Evolutionary conservation across 2,329 filamentous ascomycete genomes (phyloP).

Genomic region (Fusarium virguliforme): DNA sequence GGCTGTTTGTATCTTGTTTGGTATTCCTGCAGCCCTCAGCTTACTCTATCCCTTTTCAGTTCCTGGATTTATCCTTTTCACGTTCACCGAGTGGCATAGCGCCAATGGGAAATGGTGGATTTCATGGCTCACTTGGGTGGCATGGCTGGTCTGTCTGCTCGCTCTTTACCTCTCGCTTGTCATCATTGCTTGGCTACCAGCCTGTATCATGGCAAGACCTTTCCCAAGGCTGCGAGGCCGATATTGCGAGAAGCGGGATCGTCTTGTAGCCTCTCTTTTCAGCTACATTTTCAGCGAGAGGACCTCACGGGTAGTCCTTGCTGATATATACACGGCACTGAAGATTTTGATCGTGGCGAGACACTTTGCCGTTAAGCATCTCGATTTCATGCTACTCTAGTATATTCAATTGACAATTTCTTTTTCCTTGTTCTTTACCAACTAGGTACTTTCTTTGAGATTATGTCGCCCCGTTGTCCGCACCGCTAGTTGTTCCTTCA

Average conservation of each 20-base stretch:
- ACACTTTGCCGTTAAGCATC: background rate
- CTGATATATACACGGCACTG: background rate
- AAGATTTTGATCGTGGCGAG: background rate
- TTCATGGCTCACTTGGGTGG: slow-evolving; percentile 10
- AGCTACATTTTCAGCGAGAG: background rate
- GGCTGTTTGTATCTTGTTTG: background rate
- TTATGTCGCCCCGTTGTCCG: no score
- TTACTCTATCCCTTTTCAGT: slow-evolving; percentile 1
- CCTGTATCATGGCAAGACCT: background rate
- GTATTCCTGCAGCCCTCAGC: background rate
- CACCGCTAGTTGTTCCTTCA: no score
- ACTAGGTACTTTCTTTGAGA: no score
- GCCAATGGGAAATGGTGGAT: slow-evolving; percentile 3
- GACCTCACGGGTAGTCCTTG: background rate
- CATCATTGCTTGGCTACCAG: background rate
- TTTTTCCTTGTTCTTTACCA: no score
- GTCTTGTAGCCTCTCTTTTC: background rate
- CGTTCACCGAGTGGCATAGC: slow-evolving; percentile 3
- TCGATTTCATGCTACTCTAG: background rate
- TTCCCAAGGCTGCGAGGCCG: background rate
- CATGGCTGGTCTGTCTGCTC: background rate
- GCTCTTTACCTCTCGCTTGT: background rate
- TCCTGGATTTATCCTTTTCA: background rate
- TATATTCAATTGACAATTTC: no score
- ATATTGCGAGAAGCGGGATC: background rate